Percentiles rank a stretch among this genome's conserved stretches.
phyloP scores from a whole-genome alignment of 1,284 basidiomycete species.

The Naganishia cerealis region DNA sequence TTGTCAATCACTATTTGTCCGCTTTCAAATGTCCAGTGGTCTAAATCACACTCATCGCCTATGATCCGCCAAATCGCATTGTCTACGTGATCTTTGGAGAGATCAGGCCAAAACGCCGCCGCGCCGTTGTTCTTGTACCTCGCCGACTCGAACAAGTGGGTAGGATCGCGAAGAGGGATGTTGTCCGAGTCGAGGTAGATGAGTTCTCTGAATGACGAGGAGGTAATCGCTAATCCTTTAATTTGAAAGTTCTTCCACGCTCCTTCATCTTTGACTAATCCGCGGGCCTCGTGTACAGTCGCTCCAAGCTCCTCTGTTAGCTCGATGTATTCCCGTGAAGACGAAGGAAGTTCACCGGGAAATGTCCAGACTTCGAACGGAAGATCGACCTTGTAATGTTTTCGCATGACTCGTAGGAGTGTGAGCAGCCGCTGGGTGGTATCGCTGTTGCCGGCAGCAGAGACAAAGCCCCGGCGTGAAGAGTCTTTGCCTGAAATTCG shows the following conservation, averaged over 20 bases:
- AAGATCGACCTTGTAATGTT: constrained; percentile 46
- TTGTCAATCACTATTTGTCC: constrained; percentile 58
- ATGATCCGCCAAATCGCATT: constrained; percentile 58
- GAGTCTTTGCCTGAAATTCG: constrained; percentile 17
- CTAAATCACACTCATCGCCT: constrained; percentile 52
- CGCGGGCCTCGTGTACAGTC: constrained; percentile 39
- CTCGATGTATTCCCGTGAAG: constrained; percentile 31
- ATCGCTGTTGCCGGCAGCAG: constrained; percentile 56
- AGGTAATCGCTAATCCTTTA: constrained; percentile 56
- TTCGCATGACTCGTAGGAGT: constrained; percentile 50
- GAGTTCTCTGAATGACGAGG: constrained; percentile 55
- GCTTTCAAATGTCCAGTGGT: constrained; percentile 50
- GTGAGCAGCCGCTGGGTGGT: constrained; percentile 52
- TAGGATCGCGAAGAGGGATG: constrained; percentile 53
- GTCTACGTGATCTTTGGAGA: constrained; percentile 56
- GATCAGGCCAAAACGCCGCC: constrained; percentile 58
- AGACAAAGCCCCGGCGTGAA: constrained; percentile 51
- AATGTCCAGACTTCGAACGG: constrained; percentile 57
- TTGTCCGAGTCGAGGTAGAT: constrained; percentile 57
- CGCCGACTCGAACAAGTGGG: constrained; percentile 52
- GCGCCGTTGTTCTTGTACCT: constrained; percentile 46
- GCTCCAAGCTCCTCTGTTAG: constrained; percentile 48
- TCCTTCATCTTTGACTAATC: constrained; percentile 42
- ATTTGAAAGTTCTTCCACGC: constrained; percentile 56
- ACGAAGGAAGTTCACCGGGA: constrained; percentile 39